Evolutionary conservation across 305 asterid species (phyloP).

Genomic region (Fraxinus paxiana): DNA sequence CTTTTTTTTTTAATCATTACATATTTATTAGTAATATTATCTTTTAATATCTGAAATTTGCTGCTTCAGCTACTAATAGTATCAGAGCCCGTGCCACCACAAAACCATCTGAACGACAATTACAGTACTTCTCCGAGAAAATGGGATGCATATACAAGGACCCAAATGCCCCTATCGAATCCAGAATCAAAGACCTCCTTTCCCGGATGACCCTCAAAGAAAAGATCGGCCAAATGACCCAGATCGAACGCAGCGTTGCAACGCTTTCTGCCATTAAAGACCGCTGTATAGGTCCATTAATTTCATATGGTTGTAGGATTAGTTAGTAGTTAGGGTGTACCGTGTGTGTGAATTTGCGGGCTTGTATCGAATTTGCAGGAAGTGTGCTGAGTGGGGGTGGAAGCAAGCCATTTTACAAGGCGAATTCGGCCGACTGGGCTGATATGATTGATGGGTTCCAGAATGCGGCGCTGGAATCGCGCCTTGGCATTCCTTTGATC

Average conservation of each 20-base stretch:
- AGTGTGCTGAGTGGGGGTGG: constrained; percentile 93
- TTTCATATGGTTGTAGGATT: background rate
- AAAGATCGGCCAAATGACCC: constrained; percentile 86
- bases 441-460: constrained; percentile 80
- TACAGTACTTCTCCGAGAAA: background rate
- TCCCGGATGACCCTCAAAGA: constrained; percentile 75
- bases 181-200: constrained; percentile 69
- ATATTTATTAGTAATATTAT: too few species aligned
- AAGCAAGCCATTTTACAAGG: constrained; percentile 75
- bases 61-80: background rate
- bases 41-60: background rate
- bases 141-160: constrained; percentile 69
- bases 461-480: constrained; percentile 59
- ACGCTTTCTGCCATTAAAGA: constrained; percentile 53
- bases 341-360: background rate
- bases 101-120: background rate
- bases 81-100: background rate
- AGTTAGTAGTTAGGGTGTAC: background rate
- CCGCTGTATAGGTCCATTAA: constrained; percentile 55
- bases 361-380: constrained; percentile 38
- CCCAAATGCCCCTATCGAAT: constrained; percentile 56
- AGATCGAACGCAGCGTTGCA: constrained; percentile 82
- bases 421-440: constrained; percentile 73
- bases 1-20: too few species aligned
- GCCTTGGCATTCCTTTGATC: constrained; percentile 78